phyloP scores from a whole-genome alignment of 768 basidiomycete genomes.

The Pisolithus orientalis region DNA sequence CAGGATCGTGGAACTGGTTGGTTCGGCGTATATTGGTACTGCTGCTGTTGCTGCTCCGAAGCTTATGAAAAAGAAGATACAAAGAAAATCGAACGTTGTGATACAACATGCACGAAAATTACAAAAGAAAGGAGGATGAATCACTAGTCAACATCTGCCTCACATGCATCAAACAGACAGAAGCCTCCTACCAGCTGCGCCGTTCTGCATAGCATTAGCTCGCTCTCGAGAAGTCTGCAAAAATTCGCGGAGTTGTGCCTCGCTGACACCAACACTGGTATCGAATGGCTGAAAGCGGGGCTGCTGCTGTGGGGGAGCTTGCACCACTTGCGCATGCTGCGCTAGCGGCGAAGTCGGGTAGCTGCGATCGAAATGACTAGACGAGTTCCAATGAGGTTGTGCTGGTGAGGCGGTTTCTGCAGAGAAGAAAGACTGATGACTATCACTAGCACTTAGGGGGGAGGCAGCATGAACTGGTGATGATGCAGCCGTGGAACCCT shows the following conservation, averaged over 20 bases:
- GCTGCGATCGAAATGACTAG: slow-evolving; percentile 36
- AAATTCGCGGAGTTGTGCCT: slow-evolving; percentile 72
- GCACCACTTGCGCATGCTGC: slow-evolving; percentile 37
- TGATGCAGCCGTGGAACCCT: slow-evolving; percentile 49
- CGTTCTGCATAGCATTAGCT: slow-evolving; percentile 29
- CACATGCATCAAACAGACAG: slow-evolving; percentile 32
- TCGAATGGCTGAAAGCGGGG: slow-evolving; percentile 54
- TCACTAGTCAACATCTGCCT: slow-evolving; percentile 29
- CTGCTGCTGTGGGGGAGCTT: slow-evolving; percentile 29
- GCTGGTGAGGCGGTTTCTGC: slow-evolving; percentile 31
- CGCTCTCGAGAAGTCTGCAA: slow-evolving; percentile 66
- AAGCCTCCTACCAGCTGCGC: slow-evolving; percentile 44
- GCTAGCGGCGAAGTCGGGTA: slow-evolving; percentile 37
- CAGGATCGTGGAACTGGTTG: slow-evolving; percentile 67
- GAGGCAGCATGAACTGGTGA: slow-evolving; percentile 55
- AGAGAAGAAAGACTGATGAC: slow-evolving; percentile 41
- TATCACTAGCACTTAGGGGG: slow-evolving; percentile 46
- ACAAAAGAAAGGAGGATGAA: slow-evolving; percentile 15
- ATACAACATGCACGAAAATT: slow-evolving; percentile 20
- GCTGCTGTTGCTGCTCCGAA: slow-evolving; percentile 31
- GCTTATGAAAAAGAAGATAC: slow-evolving; percentile 16
- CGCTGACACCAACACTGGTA: slow-evolving; percentile 48
- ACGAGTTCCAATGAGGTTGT: slow-evolving; percentile 41
- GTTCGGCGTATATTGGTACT: slow-evolving; percentile 27
- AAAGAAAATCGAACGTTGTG: slow-evolving; percentile 12